These are phyloP conservation scores for Alternaria arborescens DNA, from an alignment of 2,329 filamentous ascomycete species.

Conservation along the genomic window DNA sequence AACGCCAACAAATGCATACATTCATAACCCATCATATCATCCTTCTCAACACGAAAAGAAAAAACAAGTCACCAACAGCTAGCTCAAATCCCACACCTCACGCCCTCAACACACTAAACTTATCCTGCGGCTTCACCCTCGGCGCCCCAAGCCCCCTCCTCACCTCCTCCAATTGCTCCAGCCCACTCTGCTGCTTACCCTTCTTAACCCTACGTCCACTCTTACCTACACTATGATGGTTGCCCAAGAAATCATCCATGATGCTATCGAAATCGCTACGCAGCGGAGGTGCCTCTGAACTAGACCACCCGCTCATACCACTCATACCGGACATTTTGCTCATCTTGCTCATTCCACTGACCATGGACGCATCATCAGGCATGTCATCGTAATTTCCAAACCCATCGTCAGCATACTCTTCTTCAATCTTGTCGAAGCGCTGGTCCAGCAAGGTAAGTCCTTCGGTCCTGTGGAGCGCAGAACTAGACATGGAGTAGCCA, in stretches of 20 bases:
- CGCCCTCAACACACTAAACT: conserved; percentile 16
- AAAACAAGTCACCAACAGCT: neutral
- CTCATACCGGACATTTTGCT: conserved; percentile 51
- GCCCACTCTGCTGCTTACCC: conserved; percentile 78
- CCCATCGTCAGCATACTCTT: conserved; percentile 68
- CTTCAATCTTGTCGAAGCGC: conserved; percentile 89
- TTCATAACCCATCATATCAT: neutral
- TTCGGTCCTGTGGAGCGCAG: conserved; percentile 85
- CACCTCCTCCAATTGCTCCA: conserved; percentile 92
- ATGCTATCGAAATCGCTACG: conserved; percentile 85
- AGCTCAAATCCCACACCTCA: neutral
- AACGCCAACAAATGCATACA: conserved; percentile 10
- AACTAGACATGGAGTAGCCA: conserved; percentile 90
- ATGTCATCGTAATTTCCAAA: conserved; percentile 42
- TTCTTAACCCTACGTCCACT: conserved; percentile 69
- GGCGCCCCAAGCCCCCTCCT: conserved; percentile 81
- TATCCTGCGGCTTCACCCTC: conserved; percentile 48
- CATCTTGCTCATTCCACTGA: conserved; percentile 60
- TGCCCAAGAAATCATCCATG: conserved; percentile 90
- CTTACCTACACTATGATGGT: conserved; percentile 75
- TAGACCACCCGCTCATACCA: conserved; percentile 47
- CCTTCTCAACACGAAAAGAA: neutral
- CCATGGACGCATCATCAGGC: conserved; percentile 49
- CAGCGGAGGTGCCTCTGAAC: conserved; percentile 61
- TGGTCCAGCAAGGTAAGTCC: conserved; percentile 85